Evolutionary conservation across 306 rosid species (phyloP).

Genomic region (Arachis stenosperma): DNA sequence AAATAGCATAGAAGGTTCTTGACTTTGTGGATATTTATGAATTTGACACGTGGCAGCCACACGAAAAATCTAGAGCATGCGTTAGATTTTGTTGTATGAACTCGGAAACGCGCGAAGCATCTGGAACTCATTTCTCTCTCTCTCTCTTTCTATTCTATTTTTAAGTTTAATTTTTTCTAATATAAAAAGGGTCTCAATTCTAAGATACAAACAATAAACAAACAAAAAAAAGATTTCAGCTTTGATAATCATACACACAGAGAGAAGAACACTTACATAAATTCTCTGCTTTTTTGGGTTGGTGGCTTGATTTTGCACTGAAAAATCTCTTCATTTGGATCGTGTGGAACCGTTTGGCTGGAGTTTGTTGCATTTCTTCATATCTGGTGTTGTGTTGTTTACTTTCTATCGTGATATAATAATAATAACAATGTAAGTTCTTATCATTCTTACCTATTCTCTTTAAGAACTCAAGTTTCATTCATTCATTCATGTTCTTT

Average conservation of each 20-base stretch:
- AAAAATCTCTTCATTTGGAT: conserved; percentile 53
- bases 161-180: neutral
- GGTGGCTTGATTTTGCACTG: conserved; percentile 58
- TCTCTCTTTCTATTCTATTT: neutral
- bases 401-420: neutral
- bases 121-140: conserved; percentile 7
- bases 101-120: conserved; percentile 29
- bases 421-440: conserved; percentile 39
- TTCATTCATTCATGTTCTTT: no score
- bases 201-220: neutral
- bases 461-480: no score
- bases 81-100: neutral
- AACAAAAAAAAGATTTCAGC: neutral
- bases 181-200: neutral
- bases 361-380: neutral
- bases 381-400: neutral
- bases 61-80: conserved; percentile 33
- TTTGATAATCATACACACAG: conserved; percentile 12
- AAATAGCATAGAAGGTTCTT: conserved; percentile 9
- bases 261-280: neutral
- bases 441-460: neutral
- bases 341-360: conserved; percentile 57
- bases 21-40: neutral
- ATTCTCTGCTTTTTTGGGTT: conserved; percentile 43
- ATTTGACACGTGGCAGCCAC: conserved; percentile 21